A percentile compares a stretch with the other conserved stretches of the same genome.
Conservation (phyloP, 805 yeast genomes). For the Debaryomyces tyrocola region DNA sequence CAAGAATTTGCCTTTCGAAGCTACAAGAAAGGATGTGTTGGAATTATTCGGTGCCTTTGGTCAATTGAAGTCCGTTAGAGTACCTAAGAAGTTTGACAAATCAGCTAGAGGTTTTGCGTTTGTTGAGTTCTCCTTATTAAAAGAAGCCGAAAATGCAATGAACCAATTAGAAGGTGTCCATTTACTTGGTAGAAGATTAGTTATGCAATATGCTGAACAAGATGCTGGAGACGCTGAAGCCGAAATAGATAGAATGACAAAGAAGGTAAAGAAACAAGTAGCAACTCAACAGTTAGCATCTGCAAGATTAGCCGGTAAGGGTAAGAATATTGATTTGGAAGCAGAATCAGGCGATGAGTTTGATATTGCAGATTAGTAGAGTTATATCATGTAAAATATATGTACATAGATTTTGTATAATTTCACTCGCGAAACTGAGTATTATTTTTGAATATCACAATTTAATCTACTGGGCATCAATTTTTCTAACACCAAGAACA, state of each 20-base stretch:
- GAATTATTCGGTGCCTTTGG: constrained; percentile 95
- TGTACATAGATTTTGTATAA: background rate
- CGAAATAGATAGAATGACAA: constrained; percentile 88
- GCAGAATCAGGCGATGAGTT: constrained; percentile 40
- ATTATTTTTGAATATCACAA: background rate
- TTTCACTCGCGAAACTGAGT: background rate
- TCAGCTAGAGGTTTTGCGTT: constrained; percentile 97
- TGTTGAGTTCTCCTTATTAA: constrained; percentile 80
- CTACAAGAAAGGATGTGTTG: constrained; percentile 88
- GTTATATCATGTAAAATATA: background rate
- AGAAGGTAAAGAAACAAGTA: constrained; percentile 78
- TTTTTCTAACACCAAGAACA: background rate
- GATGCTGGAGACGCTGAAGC: constrained; percentile 84
- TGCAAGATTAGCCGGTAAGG: constrained; percentile 66
- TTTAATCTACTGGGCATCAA: background rate
- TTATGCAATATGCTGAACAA: constrained; percentile 86
- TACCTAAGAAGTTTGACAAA: constrained; percentile 94
- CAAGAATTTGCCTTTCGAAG: constrained; percentile 96
- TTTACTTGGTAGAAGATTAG: constrained; percentile 90
- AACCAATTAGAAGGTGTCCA: constrained; percentile 93
- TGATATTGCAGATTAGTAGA: background rate
- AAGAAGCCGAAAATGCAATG: constrained; percentile 95
- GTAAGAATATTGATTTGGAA: constrained; percentile 67
- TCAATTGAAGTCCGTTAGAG: constrained; percentile 88
- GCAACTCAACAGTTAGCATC: constrained; percentile 75